Evolutionary conservation across 306 rosid genomes (phyloP), one percentile per base, ranked within the genome.

Genomic region (Dalbergia cultrata): DNA sequence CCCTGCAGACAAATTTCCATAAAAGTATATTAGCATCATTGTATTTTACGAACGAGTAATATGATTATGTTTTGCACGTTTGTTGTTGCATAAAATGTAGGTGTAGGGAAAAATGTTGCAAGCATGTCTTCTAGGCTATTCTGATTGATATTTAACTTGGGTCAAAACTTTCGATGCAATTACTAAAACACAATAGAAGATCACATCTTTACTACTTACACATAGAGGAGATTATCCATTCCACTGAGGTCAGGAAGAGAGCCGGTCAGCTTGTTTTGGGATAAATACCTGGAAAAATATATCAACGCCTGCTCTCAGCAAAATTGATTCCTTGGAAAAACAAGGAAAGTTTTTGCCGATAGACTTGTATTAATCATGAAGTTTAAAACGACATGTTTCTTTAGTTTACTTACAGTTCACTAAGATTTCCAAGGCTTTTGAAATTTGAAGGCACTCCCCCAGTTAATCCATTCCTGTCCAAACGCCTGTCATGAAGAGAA

Each of bases 391-490:
- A 44, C 3, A 39, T 21, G 66, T 21, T 33, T 78, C 58, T 72
- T 60, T 31, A 52, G 68, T 63, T 41, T 79, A 68, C 97, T 85
- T 86, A 91, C 97, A 93, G 73, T 74, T 85, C 86, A n/a, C 81
- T 9, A 5, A 88, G 85, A 0, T 8, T 31, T 56, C 76, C 59
- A 59, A 93, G 92, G 49, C 43, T 72, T 31, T 6, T 84, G 58
- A 93, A 53, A 82, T 8, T 84, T 19, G 70, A 6, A 79, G 92
- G 97, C 43, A 91, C 72, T 37, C 31, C 35, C 41, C 89, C 94
- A 12, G 1, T 74, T 54, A 93, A 75, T 10, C 13, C 3, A 49
- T 93, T 93, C 69, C 78, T 8, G 50, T 93, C 96, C 9, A 91
- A 63, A 66, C 96, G 91, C 61, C 96, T 93, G 90, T n/a, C 41